These are phyloP conservation scores for Nakazawaea wickerhamii DNA, from an alignment of 805 yeast genomes.

Conservation along the genomic window DNA sequence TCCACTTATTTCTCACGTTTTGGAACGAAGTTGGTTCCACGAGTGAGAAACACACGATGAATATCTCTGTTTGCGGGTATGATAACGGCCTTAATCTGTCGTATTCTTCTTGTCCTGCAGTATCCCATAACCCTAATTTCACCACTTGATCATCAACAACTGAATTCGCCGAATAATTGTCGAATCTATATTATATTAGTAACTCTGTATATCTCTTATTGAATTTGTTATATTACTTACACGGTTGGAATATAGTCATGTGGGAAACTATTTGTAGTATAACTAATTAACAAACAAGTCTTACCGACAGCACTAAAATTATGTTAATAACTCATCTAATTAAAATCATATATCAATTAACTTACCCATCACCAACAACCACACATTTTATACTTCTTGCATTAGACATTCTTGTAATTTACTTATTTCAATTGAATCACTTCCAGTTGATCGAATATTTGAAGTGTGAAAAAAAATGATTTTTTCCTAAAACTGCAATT, in stretches of 20 bases:
- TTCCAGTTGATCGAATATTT: too few relatives aligned
- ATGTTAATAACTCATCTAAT: too few relatives aligned
- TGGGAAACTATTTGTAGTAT: constrained; percentile 90
- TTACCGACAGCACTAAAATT: constrained; percentile 84
- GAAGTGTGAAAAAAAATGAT: not conserved
- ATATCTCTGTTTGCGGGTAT: constrained; percentile 89
- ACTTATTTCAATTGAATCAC: not conserved
- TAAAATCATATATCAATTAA: too few relatives aligned
- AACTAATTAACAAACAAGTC: constrained; percentile 80
- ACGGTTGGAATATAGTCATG: constrained; percentile 93
- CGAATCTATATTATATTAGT: constrained; percentile 39
- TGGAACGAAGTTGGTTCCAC: constrained; percentile 75
- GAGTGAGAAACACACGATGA: constrained; percentile 79
- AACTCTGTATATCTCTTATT: not conserved
- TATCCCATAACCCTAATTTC: constrained; percentile 89
- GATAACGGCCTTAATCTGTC: constrained; percentile 85
- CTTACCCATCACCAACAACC: constrained; percentile 84
- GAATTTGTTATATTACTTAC: constrained; percentile 18
- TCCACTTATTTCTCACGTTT: constrained; percentile 77
- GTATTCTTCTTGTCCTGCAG: constrained; percentile 93
- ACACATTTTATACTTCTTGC: constrained; percentile 91
- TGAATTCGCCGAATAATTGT: constrained; percentile 83
- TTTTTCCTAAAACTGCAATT: not conserved
- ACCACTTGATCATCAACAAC: constrained; percentile 78
- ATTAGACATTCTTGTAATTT: constrained; percentile 5